Evolutionary conservation across 306 rosid species (phyloP).

Genomic region (Vigna angularis): DNA sequence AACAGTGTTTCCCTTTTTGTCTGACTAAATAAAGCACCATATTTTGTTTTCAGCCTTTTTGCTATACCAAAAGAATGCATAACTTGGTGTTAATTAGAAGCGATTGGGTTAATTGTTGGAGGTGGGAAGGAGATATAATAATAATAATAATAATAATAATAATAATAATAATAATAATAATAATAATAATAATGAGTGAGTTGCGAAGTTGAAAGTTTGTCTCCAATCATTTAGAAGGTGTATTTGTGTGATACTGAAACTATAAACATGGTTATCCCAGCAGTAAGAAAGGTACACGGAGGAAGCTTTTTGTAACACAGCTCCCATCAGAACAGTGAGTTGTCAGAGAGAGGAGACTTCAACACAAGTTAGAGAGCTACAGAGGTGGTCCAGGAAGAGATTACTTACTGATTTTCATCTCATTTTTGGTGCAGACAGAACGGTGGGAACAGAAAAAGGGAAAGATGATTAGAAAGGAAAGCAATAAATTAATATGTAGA

Average conservation of each 20-base stretch:
- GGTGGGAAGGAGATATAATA: not conserved
- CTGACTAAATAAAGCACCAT: not conserved
- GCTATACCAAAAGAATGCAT: too few relatives aligned
- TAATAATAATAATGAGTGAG: not conserved
- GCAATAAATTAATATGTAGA: constrained; percentile 33
- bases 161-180: not conserved
- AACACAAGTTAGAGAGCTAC: not conserved
- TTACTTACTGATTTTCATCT: constrained; percentile 41
- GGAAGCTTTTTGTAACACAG: constrained; percentile 15
- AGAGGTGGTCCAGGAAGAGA: constrained; percentile 46
- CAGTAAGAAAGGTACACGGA: constrained; percentile 46
- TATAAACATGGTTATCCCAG: constrained; percentile 44
- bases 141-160: too few relatives aligned
- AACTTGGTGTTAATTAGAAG: not conserved
- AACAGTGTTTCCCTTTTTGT: too few relatives aligned
- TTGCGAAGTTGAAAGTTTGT: constrained; percentile 25
- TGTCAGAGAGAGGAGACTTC: constrained; percentile 40
- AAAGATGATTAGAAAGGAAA: constrained; percentile 54
- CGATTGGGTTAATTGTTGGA: not conserved
- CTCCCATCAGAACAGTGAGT: constrained; percentile 40
- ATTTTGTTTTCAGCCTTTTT: too few relatives aligned
- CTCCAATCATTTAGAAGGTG: constrained; percentile 41
- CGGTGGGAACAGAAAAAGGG: constrained; percentile 61
- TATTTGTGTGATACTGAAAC: constrained; percentile 25
- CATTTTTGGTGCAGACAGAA: constrained; percentile 64